phyloP scores from a whole-genome alignment of 345 rosid genomes.

The Lumnitzera littorea region DNA sequence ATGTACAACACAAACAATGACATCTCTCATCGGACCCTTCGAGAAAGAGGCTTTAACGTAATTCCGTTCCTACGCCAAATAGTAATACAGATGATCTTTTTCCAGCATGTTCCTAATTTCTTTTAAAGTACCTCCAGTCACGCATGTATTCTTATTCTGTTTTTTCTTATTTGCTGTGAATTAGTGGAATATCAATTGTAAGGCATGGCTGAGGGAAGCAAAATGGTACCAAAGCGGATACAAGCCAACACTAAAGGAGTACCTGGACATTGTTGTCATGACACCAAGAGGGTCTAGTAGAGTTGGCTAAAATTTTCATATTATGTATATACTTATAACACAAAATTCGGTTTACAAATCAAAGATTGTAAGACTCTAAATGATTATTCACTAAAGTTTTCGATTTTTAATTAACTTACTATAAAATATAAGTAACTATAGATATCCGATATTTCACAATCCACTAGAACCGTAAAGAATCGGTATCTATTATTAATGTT shows the following conservation, averaged over 20 bases:
- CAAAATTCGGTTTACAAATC: no score
- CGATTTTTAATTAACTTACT: no score
- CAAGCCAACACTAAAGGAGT: constrained; percentile 6
- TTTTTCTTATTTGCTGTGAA: neutral
- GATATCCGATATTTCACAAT: no score
- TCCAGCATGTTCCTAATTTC: neutral
- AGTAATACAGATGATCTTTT: neutral
- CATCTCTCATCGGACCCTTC: constrained; percentile 5
- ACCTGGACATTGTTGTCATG: constrained; percentile 1
- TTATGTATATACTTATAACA: no score
- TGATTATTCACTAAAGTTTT: no score
- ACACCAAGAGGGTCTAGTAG: neutral
- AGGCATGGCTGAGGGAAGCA: constrained; percentile 10
- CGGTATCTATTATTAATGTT: no score
- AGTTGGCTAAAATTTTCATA: no score
- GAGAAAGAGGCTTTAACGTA: constrained; percentile 13
- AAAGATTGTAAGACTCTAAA: no score
- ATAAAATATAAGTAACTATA: no score
- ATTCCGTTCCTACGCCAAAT: constrained; percentile 11
- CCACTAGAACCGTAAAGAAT: no score
- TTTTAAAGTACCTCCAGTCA: neutral
- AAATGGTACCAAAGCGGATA: constrained; percentile 10
- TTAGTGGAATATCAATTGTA: constrained; percentile 16
- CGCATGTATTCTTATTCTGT: neutral
- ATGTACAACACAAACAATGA: constrained; percentile 18